phyloP scores from a whole-genome alignment of 2,329 filamentous ascomycete genomes.

The Colletotrichum tabaci region DNA sequence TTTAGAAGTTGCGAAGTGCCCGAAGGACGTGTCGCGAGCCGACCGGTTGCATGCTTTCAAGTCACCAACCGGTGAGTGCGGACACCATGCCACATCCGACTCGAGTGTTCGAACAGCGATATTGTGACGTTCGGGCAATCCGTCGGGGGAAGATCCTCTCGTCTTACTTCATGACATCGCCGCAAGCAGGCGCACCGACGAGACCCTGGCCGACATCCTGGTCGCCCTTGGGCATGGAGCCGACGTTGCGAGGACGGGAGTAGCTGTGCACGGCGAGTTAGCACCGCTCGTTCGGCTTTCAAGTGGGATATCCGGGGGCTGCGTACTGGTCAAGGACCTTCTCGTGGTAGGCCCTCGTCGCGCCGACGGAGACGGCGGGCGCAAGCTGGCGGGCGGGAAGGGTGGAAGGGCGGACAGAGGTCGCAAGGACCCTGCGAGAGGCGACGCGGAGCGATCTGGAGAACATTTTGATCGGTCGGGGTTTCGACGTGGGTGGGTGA shows the following conservation, averaged over 20 bases:
- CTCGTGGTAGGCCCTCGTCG: conserved; percentile 66
- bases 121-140: not conserved
- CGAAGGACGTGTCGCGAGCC: not conserved
- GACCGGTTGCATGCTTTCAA: not conserved
- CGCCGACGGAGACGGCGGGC: conserved; percentile 56
- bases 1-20: not conserved
- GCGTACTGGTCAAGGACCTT: conserved; percentile 87
- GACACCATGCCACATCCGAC: conserved; percentile 1
- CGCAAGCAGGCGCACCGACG: conserved; percentile 89
- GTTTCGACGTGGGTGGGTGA: conserved; percentile 28
- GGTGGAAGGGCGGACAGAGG: conserved; percentile 56
- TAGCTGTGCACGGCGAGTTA: conserved; percentile 62
- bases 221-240: conserved; percentile 79
- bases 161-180: conserved; percentile 85
- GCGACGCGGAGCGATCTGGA: conserved; percentile 62
- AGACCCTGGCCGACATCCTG: conserved; percentile 90
- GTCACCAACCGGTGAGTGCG: too few relatives aligned
- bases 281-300: conserved; percentile 62
- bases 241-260: conserved; percentile 69
- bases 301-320: conserved; percentile 50
- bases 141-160: not conserved
- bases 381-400: conserved; percentile 59
- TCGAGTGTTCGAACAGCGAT: not conserved
- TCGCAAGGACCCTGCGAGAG: conserved; percentile 60
- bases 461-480: conserved; percentile 54